Evolutionary conservation across 345 rosid genomes (phyloP), one percentile per base, ranked within the genome.

Genomic region (Salix viminalis): DNA sequence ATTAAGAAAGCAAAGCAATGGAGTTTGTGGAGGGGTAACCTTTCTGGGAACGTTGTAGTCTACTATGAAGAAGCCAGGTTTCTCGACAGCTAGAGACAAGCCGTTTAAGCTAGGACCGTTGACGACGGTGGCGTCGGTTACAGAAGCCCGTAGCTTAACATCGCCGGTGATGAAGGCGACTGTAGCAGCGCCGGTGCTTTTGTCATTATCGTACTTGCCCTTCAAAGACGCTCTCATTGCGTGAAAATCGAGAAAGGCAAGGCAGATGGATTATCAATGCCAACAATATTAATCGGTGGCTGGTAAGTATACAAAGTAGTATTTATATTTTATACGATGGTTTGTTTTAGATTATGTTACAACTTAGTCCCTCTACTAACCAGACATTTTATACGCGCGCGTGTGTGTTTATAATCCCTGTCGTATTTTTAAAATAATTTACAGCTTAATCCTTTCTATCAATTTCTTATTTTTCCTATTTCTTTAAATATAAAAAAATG

Each of bases 11-110:
- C 10, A 30, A 3, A 52, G 36, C 7, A 13, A 19, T 26, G 30
- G 10, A 5, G 34, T n/a, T 23, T 15, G 3, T 8, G 23, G 36
- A 30, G 28, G 18, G 16, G 42, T 44, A 79, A 88, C 97, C 92
- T 89, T 87, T 79, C 83, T 91, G 78, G 97, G 95, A 77, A 94
- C 92, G 84, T 92, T 86, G 72, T 90, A 91, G 82, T 91, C 97
- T 54, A 91, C 60, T 80, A 85, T 85, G 86, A 94, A 92, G 86
- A 77, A 91, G 36, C 97, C 97, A 6, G 97, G 97, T 80, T 88
- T 93, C 82, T 95, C 97, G 24, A 91, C 86, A 72, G 90, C 87
- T 48, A 96, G 86, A 77, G 83, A 77, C 83, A 96, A 77, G 67
- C 96, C 98, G 84, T 86, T 90, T 69, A 96, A 81, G 84, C 86